Conservation (phyloP, 305 asterid species). For the Plantago coronopus region DNA sequence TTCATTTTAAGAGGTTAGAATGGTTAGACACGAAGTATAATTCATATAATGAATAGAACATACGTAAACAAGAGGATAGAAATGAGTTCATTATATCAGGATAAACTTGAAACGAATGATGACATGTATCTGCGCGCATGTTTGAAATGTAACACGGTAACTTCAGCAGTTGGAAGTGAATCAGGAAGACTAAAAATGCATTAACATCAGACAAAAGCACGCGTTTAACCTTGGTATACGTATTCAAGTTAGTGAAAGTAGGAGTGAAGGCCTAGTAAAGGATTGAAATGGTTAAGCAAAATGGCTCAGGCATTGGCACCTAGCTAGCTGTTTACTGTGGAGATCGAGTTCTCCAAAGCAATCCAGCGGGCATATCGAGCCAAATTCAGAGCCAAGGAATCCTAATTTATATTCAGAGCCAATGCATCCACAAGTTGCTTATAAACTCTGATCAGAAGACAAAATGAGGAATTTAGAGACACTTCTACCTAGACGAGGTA, state of each 20-base stretch:
- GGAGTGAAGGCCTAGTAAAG: background rate
- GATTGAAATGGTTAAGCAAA: background rate
- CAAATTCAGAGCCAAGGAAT: background rate
- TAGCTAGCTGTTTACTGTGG: background rate
- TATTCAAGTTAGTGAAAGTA: background rate
- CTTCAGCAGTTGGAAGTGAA: too few relatives aligned
- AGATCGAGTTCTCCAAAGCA: background rate
- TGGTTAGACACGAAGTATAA: too few relatives aligned
- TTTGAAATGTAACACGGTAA: background rate
- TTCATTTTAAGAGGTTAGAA: too few relatives aligned
- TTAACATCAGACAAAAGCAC: background rate
- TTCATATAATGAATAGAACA: too few relatives aligned
- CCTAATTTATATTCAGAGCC: background rate
- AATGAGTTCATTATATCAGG: too few relatives aligned
- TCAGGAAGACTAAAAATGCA: background rate
- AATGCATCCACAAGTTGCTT: background rate
- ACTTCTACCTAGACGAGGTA: background rate
- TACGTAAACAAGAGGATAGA: too few relatives aligned
- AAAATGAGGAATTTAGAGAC: background rate
- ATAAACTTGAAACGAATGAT: too few relatives aligned
- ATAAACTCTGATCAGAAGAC: background rate
- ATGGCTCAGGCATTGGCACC: background rate
- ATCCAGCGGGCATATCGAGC: too few relatives aligned
- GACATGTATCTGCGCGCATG: too few relatives aligned
- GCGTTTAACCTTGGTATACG: too few relatives aligned